Evolutionary conservation across 2,329 filamentous ascomycete species (phyloP).

Genomic region (Claviceps sp.): DNA sequence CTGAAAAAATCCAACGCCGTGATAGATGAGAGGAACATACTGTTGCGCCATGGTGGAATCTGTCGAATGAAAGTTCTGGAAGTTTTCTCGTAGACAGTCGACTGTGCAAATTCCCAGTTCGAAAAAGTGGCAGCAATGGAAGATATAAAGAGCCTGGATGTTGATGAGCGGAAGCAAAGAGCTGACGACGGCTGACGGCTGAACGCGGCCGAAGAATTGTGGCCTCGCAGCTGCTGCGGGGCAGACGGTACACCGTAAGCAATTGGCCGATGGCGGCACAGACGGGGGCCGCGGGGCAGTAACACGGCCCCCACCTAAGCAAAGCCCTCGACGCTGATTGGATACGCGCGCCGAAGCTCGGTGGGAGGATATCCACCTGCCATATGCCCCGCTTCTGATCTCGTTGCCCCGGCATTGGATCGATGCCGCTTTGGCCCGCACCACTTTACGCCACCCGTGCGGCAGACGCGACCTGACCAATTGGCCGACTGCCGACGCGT

Average conservation of each 20-base stretch:
- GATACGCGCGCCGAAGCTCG: too few species aligned
- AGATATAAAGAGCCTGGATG: background rate
- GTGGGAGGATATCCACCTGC: too few species aligned
- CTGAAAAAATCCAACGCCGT: background rate
- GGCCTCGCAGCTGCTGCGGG: slow-evolving; percentile 2
- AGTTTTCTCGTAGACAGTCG: background rate
- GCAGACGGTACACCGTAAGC: background rate
- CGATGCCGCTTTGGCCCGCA: background rate
- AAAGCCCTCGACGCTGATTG: too few species aligned
- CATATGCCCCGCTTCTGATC: too few species aligned
- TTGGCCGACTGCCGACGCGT: background rate
- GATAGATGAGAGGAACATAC: background rate
- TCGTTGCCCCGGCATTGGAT: too few species aligned
- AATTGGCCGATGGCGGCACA: background rate
- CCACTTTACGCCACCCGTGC: background rate
- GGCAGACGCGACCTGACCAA: background rate
- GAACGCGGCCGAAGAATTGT: slow-evolving; percentile 1
- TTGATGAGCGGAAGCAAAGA: background rate
- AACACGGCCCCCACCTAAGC: background rate
- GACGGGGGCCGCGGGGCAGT: background rate
- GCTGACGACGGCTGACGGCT: background rate
- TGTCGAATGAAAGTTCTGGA: background rate
- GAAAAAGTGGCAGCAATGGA: background rate
- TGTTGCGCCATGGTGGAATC: slow-evolving; percentile 2
- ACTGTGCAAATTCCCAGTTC: background rate